Evolutionary conservation across 257 asterid species (phyloP).

Genomic region (Paulownia fortunei): DNA sequence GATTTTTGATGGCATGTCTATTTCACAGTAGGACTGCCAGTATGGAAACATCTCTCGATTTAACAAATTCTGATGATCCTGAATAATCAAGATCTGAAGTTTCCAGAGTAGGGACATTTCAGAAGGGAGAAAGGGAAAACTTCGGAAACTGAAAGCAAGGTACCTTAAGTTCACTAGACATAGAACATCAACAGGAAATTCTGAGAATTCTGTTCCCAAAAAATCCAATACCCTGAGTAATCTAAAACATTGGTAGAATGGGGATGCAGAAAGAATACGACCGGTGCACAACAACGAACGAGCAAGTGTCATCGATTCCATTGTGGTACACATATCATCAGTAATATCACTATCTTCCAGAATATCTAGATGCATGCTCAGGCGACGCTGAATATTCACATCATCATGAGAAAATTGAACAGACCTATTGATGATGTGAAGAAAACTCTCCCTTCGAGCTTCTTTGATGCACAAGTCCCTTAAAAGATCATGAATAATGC

Average conservation of each 20-base stretch:
- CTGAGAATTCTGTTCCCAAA: not conserved
- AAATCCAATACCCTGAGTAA: not conserved
- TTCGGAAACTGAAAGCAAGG: not conserved
- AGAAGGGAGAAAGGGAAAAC: not conserved
- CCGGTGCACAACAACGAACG: not conserved
- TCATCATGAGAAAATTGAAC: not conserved
- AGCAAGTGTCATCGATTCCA: not conserved
- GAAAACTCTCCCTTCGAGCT: not conserved
- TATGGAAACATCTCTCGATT: not conserved
- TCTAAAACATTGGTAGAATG: not conserved
- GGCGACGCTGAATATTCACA: not conserved
- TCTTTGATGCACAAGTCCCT: not conserved
- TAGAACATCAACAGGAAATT: not conserved
- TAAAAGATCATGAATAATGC: not conserved
- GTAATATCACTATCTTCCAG: not conserved
- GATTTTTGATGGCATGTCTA: not conserved
- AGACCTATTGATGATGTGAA: not conserved
- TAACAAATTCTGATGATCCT: not conserved
- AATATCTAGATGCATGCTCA: not conserved
- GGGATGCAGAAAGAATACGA: not conserved
- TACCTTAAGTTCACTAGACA: not conserved
- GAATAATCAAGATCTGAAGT: not conserved
- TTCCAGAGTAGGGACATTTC: not conserved
- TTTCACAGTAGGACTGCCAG: not conserved
- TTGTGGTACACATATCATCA: not conserved